Evolutionary conservation across 306 rosid species (phyloP).

Genomic region (Dryas alaskensis): DNA sequence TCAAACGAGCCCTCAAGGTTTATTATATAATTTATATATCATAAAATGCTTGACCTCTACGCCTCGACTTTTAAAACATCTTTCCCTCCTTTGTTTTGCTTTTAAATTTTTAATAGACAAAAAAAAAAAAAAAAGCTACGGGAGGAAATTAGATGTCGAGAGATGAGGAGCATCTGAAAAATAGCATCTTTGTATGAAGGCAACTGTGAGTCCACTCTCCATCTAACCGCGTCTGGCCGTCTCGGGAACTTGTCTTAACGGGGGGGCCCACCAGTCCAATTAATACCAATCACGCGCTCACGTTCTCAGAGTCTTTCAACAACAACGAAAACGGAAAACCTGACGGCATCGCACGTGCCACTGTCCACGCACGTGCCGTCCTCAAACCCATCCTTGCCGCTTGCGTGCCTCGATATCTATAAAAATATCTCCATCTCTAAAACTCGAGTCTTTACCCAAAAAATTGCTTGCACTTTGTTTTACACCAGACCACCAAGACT

Average conservation of each 20-base stretch:
- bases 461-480: background rate
- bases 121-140: too few relatives aligned
- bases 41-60: too few relatives aligned
- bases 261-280: background rate
- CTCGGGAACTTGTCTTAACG: background rate
- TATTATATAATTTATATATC: too few relatives aligned
- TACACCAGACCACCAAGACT: background rate
- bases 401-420: background rate
- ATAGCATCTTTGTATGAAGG: too few relatives aligned
- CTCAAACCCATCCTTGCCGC: slow-evolving; percentile 4
- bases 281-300: background rate
- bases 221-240: background rate
- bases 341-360: slow-evolving; percentile 6
- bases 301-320: slow-evolving; percentile 2
- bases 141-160: too few relatives aligned
- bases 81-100: too few relatives aligned
- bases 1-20: too few relatives aligned
- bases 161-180: too few relatives aligned
- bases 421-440: background rate
- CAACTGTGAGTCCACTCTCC: too few relatives aligned
- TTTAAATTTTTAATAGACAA: too few relatives aligned
- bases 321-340: background rate
- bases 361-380: slow-evolving; percentile 1
- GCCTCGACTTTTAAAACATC: too few relatives aligned
- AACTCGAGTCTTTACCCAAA: background rate